Conservation (phyloP, 1,139 yeast species). For the Spathaspora sp. region DNA sequence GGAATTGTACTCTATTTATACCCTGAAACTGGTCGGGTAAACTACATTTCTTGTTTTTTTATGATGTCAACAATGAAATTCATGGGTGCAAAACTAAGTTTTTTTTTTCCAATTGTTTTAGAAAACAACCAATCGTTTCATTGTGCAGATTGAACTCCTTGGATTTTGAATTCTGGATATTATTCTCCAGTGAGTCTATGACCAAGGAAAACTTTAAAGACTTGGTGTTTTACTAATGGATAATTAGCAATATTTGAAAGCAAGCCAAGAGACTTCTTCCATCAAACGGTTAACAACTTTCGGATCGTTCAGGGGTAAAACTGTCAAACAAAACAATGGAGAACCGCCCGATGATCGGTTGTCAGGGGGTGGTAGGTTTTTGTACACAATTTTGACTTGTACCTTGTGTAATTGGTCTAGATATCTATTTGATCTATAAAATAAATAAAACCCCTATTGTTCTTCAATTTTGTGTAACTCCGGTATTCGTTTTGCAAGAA, state of each 20-base stretch:
- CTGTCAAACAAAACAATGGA: not conserved
- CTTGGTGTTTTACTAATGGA: too few relatives aligned
- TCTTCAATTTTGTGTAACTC: conserved; percentile 3
- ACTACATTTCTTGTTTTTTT: not conserved
- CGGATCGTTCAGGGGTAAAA: not conserved
- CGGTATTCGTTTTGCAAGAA: not conserved
- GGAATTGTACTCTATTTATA: conserved; percentile 1
- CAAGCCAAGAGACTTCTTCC: too few relatives aligned
- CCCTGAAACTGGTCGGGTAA: not conserved
- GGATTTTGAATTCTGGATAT: not conserved
- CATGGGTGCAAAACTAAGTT: not conserved
- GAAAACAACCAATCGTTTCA: not conserved
- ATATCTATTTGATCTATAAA: not conserved
- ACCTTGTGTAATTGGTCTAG: not conserved
- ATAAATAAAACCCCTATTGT: not conserved
- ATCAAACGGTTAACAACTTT: too few relatives aligned
- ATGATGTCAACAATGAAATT: not conserved
- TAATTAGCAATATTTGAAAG: too few relatives aligned
- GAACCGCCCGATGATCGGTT: not conserved
- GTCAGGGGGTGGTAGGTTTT: not conserved
- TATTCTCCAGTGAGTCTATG: too few relatives aligned
- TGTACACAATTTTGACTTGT: not conserved
- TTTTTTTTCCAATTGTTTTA: not conserved
- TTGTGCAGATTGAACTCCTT: not conserved
- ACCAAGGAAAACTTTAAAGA: too few relatives aligned